Evolutionary conservation across 2,329 filamentous ascomycete species (phyloP).

Genomic region (Colletotrichum tanaceti): DNA sequence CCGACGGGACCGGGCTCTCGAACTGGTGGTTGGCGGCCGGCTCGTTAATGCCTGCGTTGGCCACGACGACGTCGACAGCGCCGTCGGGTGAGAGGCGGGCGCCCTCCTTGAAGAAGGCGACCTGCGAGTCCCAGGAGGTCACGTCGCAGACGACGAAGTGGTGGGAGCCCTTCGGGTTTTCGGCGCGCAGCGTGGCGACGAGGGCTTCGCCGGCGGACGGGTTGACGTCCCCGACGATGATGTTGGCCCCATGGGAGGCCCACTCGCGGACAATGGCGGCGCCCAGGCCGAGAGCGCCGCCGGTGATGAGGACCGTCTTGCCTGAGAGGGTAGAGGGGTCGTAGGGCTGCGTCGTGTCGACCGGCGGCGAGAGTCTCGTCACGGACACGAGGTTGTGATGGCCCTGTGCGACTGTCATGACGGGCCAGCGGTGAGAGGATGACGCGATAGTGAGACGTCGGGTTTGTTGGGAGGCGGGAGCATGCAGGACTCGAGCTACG

Average conservation of each 20-base stretch:
- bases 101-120: constrained; percentile 71
- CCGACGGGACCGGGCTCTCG: constrained; percentile 59
- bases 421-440: not conserved
- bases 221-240: constrained; percentile 74
- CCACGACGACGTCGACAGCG: constrained; percentile 72
- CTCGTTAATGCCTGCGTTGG: constrained; percentile 71
- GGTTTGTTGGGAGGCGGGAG: not conserved
- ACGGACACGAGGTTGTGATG: constrained; percentile 35
- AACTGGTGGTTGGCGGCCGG: constrained; percentile 52
- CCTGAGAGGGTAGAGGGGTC: constrained; percentile 58
- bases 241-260: constrained; percentile 67
- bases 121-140: constrained; percentile 72
- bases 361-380: constrained; percentile 52
- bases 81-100: constrained; percentile 63
- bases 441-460: constrained; percentile 2
- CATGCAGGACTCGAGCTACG: not conserved
- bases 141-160: constrained; percentile 71
- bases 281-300: constrained; percentile 71
- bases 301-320: constrained; percentile 73
- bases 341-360: constrained; percentile 59
- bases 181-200: constrained; percentile 62
- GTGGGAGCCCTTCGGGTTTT: constrained; percentile 51
- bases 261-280: constrained; percentile 65
- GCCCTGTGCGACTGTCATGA: constrained; percentile 33
- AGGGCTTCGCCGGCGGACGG: constrained; percentile 64